Base-by-base conservation (phyloP, 148 eudicot species). In the Nepenthes mirabilis region DNA sequence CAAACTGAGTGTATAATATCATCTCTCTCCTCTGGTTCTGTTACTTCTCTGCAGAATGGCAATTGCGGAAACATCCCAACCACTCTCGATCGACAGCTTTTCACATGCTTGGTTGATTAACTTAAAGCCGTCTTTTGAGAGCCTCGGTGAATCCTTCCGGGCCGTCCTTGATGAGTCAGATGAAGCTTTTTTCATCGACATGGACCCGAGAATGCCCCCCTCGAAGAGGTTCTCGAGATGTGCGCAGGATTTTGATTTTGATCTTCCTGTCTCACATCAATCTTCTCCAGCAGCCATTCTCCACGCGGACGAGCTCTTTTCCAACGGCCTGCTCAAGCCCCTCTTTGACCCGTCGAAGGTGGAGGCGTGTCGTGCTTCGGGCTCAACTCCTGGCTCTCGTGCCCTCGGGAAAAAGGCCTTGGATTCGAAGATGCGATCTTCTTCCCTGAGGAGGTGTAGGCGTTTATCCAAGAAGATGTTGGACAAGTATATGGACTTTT, bases 121-220 rank as follows among this genome's bases (percentile, higher is more conserved):
- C 72, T 55, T 76, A 11, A 77, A 77, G 60, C 85, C 85, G 53
- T 77, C 91, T 36, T 70, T 77, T 52, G 91, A 82, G 51, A 74
- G 75, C 69, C 60, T 67, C 40, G 82, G 74, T n/a, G 80, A 78
- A 6, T 81, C 95, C 37, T 76, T 73, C 59, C 66, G 87, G 56
- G 74, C 76, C 50, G 77, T 81, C 9, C 14, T 81, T 47, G 90
- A 86, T 72, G 75, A 73, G 3, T 71, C 71, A 33, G 79, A 79
- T 63, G 84, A 79, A 55, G 67, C 87, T 37, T 76, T 77, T 33
- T 90, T 90, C 81, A 90, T 90, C 37, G 97, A 90, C 57, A 87
- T 90, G 87, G 91, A 90, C 65, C 97, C 97, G 0, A 84, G 80
- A 13, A 71, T 82, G 70, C 76, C 97, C 14, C 77, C 95, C 34